Conservation (phyloP, 2,329 filamentous ascomycete genomes). For the Fusarium humuli region DNA sequence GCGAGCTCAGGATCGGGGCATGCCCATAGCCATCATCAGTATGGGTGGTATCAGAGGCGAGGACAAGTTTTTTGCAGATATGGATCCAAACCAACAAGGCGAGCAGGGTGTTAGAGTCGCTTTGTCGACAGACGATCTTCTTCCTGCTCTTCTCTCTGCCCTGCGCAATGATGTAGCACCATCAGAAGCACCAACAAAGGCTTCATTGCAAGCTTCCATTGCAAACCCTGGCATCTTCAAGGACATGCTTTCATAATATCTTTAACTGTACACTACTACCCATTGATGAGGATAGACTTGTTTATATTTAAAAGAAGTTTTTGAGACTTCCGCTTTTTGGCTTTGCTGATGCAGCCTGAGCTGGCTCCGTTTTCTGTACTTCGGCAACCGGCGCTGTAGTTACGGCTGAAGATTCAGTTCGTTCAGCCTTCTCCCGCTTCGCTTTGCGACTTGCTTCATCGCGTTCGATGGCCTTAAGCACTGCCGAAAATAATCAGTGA, state of each 20-base stretch:
- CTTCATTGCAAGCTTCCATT: slow-evolving; percentile 26
- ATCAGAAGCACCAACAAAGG: slow-evolving; percentile 11
- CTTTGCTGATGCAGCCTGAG: slow-evolving; percentile 44
- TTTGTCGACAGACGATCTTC: slow-evolving; percentile 66
- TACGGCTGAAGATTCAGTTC: slow-evolving; percentile 37
- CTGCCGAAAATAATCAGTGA: slow-evolving; percentile 54
- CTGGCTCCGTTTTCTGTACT: slow-evolving; percentile 21
- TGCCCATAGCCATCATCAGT: slow-evolving; percentile 90
- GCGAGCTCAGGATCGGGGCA: slow-evolving; percentile 81
- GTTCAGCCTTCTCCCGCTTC: slow-evolving; percentile 55
- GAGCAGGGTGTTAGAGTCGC: slow-evolving; percentile 67
- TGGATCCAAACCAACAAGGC: slow-evolving; percentile 65
- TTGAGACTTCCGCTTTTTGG: slow-evolving; percentile 53
- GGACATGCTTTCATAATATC: slow-evolving; percentile 67
- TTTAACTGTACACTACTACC: slow-evolving; percentile 35
- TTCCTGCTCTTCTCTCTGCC: slow-evolving; percentile 67
- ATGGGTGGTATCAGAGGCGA: slow-evolving; percentile 86
- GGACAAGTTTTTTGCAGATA: slow-evolving; percentile 73
- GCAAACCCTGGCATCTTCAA: slow-evolving; percentile 60
- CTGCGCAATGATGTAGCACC: slow-evolving; percentile 52
- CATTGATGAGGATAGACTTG: slow-evolving; percentile 26
- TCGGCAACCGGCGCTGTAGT: slow-evolving; percentile 18
- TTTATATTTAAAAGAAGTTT: slow-evolving; percentile 61
- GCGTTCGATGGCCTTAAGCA: slow-evolving; percentile 73
- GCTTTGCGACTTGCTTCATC: slow-evolving; percentile 67